Evolutionary conservation across 129 eudicot genomes (phyloP), one percentile per base, ranked within the genome.

Genomic region (Pseudognaphalium luteoalbum): DNA sequence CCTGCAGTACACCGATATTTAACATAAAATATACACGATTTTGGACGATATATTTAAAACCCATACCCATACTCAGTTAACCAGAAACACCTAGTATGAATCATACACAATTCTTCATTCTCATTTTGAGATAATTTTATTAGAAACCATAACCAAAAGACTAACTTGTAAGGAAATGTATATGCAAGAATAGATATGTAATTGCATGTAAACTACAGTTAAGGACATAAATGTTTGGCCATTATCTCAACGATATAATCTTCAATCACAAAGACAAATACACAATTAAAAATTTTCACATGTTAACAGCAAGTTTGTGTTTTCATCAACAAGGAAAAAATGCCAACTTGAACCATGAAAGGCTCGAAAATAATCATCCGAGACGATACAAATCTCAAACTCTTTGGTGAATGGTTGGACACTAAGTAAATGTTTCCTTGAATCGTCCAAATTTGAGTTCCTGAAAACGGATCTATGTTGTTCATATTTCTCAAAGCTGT

Each of bases 1-100:
- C 84, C 98, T 90, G 96, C 82, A 85, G 85, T 90, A 90, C 72
- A 30, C 44, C 68, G 79, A 77, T 76, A 70, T 71, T 39, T 58
- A 73, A 39, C 35, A 80, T 25, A 41, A 9, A 41, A 32, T 32
- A 41, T 41, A 41, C 10, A 41, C 47, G 12, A 41, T 10, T 41
- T 9, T 25, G 28, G 28, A 25, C 28, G 28, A 25, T 9, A 9
- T 41, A 12, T 10, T 41, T 41, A 41, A 39, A 41, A 41, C 47
- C 12, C 47, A 41, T 41, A 41, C 47, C 47, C 47, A 41, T 41
- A 41, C 47, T 41, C 28, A 10, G 14, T 9, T 41, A 41, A 41
- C 47, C 14, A 41, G 47, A 41, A 41, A 41, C 3, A 41, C 14
- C 47, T 2, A 41, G 47, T 41, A 41, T 8, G 47, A 2, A 41